Evolutionary conservation across 2,329 filamentous ascomycete species (phyloP), one percentile per base, ranked within the genome.

Genomic region (Alternaria triticimaculans): DNA sequence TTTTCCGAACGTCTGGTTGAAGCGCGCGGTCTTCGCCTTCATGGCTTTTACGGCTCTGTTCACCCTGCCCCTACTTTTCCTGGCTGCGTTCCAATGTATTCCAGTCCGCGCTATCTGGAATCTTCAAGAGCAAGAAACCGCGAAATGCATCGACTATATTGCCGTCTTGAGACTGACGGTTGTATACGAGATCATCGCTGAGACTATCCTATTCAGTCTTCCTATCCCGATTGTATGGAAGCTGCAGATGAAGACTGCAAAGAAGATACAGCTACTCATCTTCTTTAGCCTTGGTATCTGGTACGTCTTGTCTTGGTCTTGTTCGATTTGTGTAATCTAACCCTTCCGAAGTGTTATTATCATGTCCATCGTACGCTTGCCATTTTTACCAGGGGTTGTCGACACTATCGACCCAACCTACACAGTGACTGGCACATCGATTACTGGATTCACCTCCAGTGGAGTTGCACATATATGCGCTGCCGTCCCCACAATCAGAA

Each of bases 1-100:
- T 37, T 59, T 59, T 11, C 56, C 56, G n/a, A 44, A 51, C 37
- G 25, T 51, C 37, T 53, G 56, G 56, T 58, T 58, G 55, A 58
- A 58, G 37, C 56, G 56, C 11, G 56, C 48, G 12, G 48, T 53
- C 25, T 59, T 37, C 21, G 48, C 48, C 48, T 58, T 58, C 23
- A 53, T 59, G 56, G 37, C 37, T 20, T 59, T 59, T n/a, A 53
- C 55, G 23, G 55, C 55, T 30, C 45, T 48, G 20, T 58, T 58
- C 46, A 58, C 55, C 11, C 21, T 58, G 18, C 55, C 48, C 37
- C 56, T 53, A 9, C 23, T 59, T 20, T 46, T 59, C 25, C 23
- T 49, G 26, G 48, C 37, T 14, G 56, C 56, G 26, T 53, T 59
- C 37, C 56, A 37, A 45, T 59, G 55, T 45, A 30, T 43, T 51